Evolutionary conservation across 192 early-diverging fungal species (phyloP).

Genomic region (Lobosporangium transversale): DNA sequence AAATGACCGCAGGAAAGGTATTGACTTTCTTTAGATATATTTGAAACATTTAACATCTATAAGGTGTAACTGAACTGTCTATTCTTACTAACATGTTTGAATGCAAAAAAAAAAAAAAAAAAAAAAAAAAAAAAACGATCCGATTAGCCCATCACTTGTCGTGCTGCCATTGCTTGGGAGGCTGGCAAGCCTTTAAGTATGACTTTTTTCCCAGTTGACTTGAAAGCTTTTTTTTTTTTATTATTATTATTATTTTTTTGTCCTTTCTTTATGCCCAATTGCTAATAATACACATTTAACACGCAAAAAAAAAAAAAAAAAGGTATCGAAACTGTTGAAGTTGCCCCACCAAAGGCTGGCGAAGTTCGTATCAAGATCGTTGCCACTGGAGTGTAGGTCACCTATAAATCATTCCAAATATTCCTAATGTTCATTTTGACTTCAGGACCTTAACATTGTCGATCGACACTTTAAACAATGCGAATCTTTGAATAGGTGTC

Average conservation of each 20-base stretch:
- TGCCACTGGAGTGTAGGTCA: conserved; percentile 84
- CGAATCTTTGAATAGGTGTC: conserved; percentile 77
- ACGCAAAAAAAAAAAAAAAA: too few relatives aligned
- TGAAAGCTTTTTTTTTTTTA: background rate
- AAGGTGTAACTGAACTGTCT: too few relatives aligned
- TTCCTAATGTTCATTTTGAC: too few relatives aligned
- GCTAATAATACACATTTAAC: too few relatives aligned
- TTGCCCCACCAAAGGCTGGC: conserved; percentile 91
- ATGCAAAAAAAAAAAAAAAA: too few relatives aligned
- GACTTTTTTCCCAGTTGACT: conserved; percentile 37
- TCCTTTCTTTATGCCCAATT: too few relatives aligned
- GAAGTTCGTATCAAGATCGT: conserved; percentile 95
- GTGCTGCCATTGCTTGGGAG: conserved; percentile 96
- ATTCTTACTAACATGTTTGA: background rate
- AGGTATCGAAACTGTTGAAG: conserved; percentile 94
- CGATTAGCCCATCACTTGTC: conserved; percentile 80
- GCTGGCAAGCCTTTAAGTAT: conserved; percentile 91
- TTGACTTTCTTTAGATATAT: background rate
- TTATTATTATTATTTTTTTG: background rate
- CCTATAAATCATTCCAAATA: background rate
- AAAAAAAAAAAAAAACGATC: too few relatives aligned
- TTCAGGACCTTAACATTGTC: too few relatives aligned
- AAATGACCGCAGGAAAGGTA: conserved; percentile 55
- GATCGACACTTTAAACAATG: too few relatives aligned
- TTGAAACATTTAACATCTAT: too few relatives aligned